A percentile compares a stretch with the other conserved stretches of the same genome.
These are phyloP conservation scores for Trametes villosa DNA, from an alignment of 768 basidiomycete species.

Conservation along the genomic window DNA sequence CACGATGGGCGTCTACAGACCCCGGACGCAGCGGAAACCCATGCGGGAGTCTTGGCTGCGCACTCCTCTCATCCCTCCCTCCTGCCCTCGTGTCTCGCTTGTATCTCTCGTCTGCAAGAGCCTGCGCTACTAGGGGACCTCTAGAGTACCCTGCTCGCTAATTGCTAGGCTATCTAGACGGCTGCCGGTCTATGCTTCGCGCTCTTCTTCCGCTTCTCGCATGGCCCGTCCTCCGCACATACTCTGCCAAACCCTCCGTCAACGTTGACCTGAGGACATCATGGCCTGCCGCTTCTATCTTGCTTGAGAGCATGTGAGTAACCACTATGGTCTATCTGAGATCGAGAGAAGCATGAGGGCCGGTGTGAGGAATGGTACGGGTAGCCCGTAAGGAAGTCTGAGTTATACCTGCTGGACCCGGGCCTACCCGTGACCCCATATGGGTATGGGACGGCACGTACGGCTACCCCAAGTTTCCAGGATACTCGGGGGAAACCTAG, in stretches of 20 bases:
- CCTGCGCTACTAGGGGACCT: neutral
- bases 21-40: too few species aligned
- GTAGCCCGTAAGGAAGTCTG: too few species aligned
- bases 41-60: neutral
- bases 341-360: too few species aligned
- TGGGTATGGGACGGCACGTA: too few species aligned
- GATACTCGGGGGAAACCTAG: too few species aligned
- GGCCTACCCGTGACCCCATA: too few species aligned
- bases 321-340: neutral
- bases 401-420: too few species aligned
- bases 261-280: constrained; percentile 42
- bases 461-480: too few species aligned
- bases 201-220: constrained; percentile 8
- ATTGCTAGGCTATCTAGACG: neutral
- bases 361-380: too few species aligned
- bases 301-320: constrained; percentile 41
- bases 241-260: constrained; percentile 35
- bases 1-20: neutral
- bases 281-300: constrained; percentile 39
- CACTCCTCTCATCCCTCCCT: neutral
- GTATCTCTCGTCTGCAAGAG: neutral
- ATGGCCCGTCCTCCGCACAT: constrained; percentile 15
- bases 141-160: neutral
- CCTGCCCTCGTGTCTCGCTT: too few species aligned
- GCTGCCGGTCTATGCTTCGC: constrained; percentile 11